Evolutionary conservation across 1,284 basidiomycete species (phyloP).

Genomic region (Coniophora puteana): DNA sequence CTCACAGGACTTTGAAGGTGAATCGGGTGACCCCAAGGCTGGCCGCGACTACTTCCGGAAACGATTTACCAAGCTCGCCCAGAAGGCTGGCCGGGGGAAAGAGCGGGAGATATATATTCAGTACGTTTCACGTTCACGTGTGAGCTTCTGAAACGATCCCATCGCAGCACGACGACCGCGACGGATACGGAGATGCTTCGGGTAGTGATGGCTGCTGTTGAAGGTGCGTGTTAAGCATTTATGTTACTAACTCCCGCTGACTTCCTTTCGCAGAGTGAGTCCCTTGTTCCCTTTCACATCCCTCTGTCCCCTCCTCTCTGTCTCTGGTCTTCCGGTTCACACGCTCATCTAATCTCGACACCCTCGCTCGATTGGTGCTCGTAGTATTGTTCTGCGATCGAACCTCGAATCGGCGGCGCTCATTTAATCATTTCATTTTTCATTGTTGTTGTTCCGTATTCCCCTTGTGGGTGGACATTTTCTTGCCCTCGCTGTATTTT

Average conservation of each 20-base stretch:
- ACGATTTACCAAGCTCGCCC: constrained; percentile 79
- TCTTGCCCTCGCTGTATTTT: constrained; percentile 8
- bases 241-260: constrained; percentile 5
- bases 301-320: constrained; percentile 8
- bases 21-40: constrained; percentile 61
- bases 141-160: constrained; percentile 3
- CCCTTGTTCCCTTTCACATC: constrained; percentile 27
- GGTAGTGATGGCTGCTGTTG: constrained; percentile 92
- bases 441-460: constrained; percentile 10
- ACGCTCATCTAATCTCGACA: constrained; percentile 29
- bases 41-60: constrained; percentile 90
- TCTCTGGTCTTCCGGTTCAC: constrained; percentile 26
- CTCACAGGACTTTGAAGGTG: constrained; percentile 76
- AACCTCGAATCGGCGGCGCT: constrained; percentile 57
- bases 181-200: constrained; percentile 90
- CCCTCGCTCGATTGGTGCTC: constrained; percentile 15
- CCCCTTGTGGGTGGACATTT: constrained; percentile 13
- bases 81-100: constrained; percentile 77
- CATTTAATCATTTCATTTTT: constrained; percentile 36
- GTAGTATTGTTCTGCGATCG: constrained; percentile 56
- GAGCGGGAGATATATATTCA: constrained; percentile 91
- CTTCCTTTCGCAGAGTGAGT: constrained; percentile 65
- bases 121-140: constrained; percentile 42
- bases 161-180: constrained; percentile 80
- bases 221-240: constrained; percentile 55